Percentiles rank a stretch among this genome's conserved stretches.
phyloP scores from a whole-genome alignment of 2,329 filamentous ascomycete genomes.

The Phialemoniopsis sp. region DNA sequence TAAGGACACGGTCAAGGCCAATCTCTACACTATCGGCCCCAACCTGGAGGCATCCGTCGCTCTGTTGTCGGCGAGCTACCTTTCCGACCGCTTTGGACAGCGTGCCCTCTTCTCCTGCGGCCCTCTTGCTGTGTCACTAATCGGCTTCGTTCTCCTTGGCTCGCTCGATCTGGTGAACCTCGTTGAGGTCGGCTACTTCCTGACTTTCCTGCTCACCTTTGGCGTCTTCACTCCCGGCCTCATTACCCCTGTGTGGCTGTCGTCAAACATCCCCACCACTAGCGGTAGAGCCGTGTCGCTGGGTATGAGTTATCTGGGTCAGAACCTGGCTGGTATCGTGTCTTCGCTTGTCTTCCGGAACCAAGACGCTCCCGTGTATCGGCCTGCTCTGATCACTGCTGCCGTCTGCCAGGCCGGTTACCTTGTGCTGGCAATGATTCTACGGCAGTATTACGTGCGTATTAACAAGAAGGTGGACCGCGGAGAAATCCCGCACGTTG shows the following conservation, averaged over 20 bases:
- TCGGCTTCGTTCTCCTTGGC: conserved; percentile 14
- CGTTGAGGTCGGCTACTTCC: conserved; percentile 13
- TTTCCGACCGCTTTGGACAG: conserved; percentile 13
- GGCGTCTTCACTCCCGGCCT: conserved; percentile 13
- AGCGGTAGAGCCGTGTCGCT: conserved; percentile 12
- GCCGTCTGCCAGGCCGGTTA: no score
- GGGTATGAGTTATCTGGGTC: conserved; percentile 11
- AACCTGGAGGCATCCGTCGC: conserved; percentile 12
- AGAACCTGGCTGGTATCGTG: conserved; percentile 13
- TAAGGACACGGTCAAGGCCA: conserved; percentile 17
- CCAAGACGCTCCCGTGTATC: conserved; percentile 11
- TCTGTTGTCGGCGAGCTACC: conserved; percentile 11
- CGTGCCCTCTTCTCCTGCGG: conserved; percentile 10
- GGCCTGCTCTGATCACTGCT: conserved; percentile 13
- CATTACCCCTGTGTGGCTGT: conserved; percentile 12
- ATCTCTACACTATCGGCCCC: conserved; percentile 15
- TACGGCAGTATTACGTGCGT: no score
- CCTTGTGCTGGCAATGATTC: no score
- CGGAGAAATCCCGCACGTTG: no score
- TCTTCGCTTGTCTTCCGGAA: conserved; percentile 9
- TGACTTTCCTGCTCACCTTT: conserved; percentile 13
- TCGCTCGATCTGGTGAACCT: conserved; percentile 10
- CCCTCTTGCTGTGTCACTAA: conserved; percentile 8
- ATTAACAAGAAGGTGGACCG: no score
- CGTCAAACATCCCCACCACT: conserved; percentile 11